Percentiles rank a stretch among this genome's conserved stretches.
phyloP scores from a whole-genome alignment of 495 filamentous ascomycete species.

The Tuber melanosporum region DNA sequence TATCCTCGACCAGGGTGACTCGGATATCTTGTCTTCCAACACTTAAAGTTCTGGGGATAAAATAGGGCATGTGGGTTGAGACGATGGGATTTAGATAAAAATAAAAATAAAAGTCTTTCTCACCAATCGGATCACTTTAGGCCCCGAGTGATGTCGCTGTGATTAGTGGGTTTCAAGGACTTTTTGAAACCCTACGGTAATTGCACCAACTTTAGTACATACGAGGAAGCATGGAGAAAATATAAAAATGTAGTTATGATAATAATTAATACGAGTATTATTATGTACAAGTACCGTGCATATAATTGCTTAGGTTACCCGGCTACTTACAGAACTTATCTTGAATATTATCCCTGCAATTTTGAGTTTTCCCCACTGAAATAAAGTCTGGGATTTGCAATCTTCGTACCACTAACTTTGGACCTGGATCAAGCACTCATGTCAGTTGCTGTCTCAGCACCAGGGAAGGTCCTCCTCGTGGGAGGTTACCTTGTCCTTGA shows the following conservation, averaged over 20 bases:
- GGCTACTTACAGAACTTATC: not conserved
- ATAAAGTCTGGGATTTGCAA: not conserved
- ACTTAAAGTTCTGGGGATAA: constrained; percentile 29
- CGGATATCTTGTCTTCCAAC: constrained; percentile 67
- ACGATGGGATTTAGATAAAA: constrained; percentile 14
- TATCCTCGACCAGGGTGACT: constrained; percentile 94
- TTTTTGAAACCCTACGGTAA: not conserved
- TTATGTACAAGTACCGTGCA: not conserved
- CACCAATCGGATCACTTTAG: not conserved
- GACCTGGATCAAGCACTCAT: constrained; percentile 8
- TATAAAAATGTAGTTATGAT: no score
- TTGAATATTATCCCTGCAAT: not conserved
- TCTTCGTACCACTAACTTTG: not conserved
- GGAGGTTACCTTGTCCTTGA: constrained; percentile 95
- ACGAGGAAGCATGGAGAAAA: not conserved
- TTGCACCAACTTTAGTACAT: not conserved
- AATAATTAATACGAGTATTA: no score
- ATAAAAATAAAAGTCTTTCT: not conserved
- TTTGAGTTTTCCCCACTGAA: not conserved
- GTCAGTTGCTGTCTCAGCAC: constrained; percentile 67
- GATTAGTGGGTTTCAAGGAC: not conserved
- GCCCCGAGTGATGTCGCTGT: not conserved
- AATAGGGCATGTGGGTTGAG: not conserved
- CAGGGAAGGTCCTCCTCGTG: constrained; percentile 90
- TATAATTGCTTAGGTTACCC: not conserved